Base-by-base conservation (phyloP, 2,329 filamentous ascomycete species). In the Plectosphaerella sp. region DNA sequence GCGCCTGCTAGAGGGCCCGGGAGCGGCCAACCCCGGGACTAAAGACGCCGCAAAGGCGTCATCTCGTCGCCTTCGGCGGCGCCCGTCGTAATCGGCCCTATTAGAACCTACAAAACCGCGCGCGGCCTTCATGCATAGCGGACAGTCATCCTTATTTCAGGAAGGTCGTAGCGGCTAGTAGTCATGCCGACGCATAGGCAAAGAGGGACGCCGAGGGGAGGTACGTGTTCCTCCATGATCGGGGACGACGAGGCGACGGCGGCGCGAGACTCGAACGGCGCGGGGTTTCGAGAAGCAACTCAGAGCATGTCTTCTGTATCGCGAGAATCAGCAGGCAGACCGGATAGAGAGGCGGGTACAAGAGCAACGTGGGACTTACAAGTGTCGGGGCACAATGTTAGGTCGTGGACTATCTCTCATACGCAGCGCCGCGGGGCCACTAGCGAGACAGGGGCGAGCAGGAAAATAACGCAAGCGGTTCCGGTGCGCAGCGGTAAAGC, bases 161-260 rank as follows among this genome's bases (percentile, higher is more conserved):
- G 37, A 39, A 39, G 37, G 37, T 39, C 37, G 37, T 39, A 39
- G 37, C 16, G 37, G 37, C 24, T 45, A 36, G 22, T 25, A 37
- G 16, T 12, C 28, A 33, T 48, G 24, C 16, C 37, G 22, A 14
- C 47, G 25, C 37, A 45, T 48, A 20, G 47, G 37, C 9, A 9
- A 39, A 39, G 37, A 18, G 16, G 37, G 37, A 9, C 37, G 37
- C 37, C 37, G 37, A 39, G 37, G 37, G 37, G 37, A 39, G 37
- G 37, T 9, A n/a, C 37, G 37, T 39, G 14, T 9, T 39, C 48
- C 52, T 18, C 52, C 50, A 20, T 54, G 50, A 39, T 54, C 50
- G 35, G 48, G 22, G 22, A 22, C 48, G 2, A 18, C 24, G 33
- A 39, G 47, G 37, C 41, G 37, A 15, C 50, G 37, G 33, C 54